A percentile compares a stretch with the other conserved stretches of the same genome.
Conservation (phyloP, 768 basidiomycete species). For the Podaxis sp. region DNA sequence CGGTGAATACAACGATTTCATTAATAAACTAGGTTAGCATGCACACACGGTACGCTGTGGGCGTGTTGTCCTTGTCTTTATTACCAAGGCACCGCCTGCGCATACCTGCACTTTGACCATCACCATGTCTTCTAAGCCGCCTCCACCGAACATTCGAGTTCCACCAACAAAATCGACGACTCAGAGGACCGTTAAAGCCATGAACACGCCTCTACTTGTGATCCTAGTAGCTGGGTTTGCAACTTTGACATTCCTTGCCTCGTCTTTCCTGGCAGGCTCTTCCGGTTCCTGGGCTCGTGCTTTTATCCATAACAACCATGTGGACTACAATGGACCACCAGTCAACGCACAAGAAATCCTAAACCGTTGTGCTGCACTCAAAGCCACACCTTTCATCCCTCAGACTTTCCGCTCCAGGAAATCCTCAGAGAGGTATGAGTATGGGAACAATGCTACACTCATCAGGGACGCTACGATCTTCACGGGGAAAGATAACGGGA, state of each 20-base stretch:
- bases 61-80: slow-evolving; percentile 3
- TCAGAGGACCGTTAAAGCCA: neutral
- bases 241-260: slow-evolving; percentile 9
- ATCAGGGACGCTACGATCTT: slow-evolving; percentile 73
- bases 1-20: neutral
- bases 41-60: neutral
- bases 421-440: slow-evolving; percentile 63
- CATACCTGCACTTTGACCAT: neutral
- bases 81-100: neutral
- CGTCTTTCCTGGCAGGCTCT: slow-evolving; percentile 10
- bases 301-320: neutral
- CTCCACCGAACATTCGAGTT: slow-evolving; percentile 3
- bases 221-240: slow-evolving; percentile 13
- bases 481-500: slow-evolving; percentile 55
- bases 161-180: neutral
- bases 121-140: slow-evolving; percentile 10
- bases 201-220: slow-evolving; percentile 6
- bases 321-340: neutral
- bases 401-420: slow-evolving; percentile 38
- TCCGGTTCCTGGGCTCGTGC: neutral
- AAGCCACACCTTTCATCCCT: slow-evolving; percentile 41
- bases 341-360: slow-evolving; percentile 30
- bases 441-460: slow-evolving; percentile 61
- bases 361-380: slow-evolving; percentile 51
- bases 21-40: slow-evolving; percentile 4